Evolutionary conservation across 768 basidiomycete species (phyloP).

Genomic region (Pulveroboletus sp.): DNA sequence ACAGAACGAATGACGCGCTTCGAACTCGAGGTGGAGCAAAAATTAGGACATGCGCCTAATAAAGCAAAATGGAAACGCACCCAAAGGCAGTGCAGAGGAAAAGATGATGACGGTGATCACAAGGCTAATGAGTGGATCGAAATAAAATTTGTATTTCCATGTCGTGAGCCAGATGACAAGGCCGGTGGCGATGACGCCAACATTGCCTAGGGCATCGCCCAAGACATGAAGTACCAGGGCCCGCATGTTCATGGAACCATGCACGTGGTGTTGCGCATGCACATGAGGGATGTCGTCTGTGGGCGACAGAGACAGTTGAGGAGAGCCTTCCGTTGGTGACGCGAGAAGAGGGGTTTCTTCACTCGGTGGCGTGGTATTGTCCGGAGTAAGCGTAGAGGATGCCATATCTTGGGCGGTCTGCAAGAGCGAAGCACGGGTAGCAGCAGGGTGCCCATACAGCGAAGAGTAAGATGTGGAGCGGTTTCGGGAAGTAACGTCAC

Average conservation of each 20-base stretch:
- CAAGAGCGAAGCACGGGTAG: conserved; percentile 66
- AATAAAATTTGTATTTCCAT: conserved; percentile 85
- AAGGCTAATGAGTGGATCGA: conserved; percentile 89
- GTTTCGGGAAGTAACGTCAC: conserved; percentile 27
- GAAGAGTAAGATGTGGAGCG: conserved; percentile 50
- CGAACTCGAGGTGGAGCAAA: conserved; percentile 46
- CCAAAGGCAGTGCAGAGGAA: conserved; percentile 88
- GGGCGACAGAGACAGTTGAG: conserved; percentile 10
- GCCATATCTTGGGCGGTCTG: conserved; percentile 84
- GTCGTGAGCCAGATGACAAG: conserved; percentile 88
- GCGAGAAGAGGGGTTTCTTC: conserved; percentile 47
- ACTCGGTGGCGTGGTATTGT: conserved; percentile 7
- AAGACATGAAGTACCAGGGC: conserved; percentile 91
- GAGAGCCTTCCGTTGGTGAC: not conserved
- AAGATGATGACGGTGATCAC: conserved; percentile 96
- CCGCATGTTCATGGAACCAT: conserved; percentile 96
- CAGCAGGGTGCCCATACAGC: conserved; percentile 69
- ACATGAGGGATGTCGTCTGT: conserved; percentile 9
- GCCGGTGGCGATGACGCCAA: conserved; percentile 94
- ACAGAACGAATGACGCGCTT: conserved; percentile 89
- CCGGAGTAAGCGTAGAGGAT: conserved; percentile 21
- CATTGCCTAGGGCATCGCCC: conserved; percentile 96
- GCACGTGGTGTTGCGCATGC: conserved; percentile 36
- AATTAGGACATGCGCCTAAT: conserved; percentile 1
- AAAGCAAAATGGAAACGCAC: conserved; percentile 35